Conservation (phyloP, 768 basidiomycete genomes). For the Gloeostereum incarnatum region DNA sequence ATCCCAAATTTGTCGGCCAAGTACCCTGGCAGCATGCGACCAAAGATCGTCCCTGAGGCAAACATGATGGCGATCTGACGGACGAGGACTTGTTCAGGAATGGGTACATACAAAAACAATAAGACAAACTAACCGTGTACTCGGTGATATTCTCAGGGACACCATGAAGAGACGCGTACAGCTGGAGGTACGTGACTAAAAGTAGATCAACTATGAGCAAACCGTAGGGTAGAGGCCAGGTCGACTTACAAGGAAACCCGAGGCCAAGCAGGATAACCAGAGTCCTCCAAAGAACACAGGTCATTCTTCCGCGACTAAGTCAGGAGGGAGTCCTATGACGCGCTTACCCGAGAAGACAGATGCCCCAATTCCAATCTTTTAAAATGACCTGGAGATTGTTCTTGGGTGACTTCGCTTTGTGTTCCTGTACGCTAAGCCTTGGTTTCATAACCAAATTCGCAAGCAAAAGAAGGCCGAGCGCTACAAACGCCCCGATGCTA, state of each 20-base stretch:
- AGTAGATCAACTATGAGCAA: slow-evolving; percentile 2
- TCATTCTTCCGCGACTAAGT: slow-evolving; percentile 6
- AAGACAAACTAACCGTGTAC: slow-evolving; percentile 25
- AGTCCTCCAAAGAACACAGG: slow-evolving; percentile 38
- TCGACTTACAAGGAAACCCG: slow-evolving; percentile 36
- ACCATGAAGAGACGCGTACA: slow-evolving; percentile 31
- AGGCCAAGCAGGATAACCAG: too few relatives aligned
- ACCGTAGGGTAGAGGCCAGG: too few relatives aligned
- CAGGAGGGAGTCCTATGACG: neutral
- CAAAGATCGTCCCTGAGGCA: slow-evolving; percentile 38
- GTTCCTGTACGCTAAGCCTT: slow-evolving; percentile 22
- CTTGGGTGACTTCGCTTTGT: slow-evolving; percentile 14
- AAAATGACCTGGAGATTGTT: slow-evolving; percentile 20
- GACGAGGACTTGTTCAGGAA: neutral
- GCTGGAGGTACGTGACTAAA: slow-evolving; percentile 42
- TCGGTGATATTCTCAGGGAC: slow-evolving; percentile 28
- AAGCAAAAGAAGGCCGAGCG: slow-evolving; percentile 30
- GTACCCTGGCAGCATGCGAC: slow-evolving; percentile 49
- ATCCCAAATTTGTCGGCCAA: slow-evolving; percentile 40
- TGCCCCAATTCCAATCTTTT: slow-evolving; percentile 33
- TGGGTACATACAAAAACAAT: slow-evolving; percentile 1
- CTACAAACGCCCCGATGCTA: slow-evolving; percentile 26
- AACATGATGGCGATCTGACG: slow-evolving; percentile 44
- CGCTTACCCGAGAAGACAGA: slow-evolving; percentile 27
- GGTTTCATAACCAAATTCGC: slow-evolving; percentile 36